Evolutionary conservation across 345 rosid genomes (phyloP).

Genomic region (Moricandia arvensis): DNA sequence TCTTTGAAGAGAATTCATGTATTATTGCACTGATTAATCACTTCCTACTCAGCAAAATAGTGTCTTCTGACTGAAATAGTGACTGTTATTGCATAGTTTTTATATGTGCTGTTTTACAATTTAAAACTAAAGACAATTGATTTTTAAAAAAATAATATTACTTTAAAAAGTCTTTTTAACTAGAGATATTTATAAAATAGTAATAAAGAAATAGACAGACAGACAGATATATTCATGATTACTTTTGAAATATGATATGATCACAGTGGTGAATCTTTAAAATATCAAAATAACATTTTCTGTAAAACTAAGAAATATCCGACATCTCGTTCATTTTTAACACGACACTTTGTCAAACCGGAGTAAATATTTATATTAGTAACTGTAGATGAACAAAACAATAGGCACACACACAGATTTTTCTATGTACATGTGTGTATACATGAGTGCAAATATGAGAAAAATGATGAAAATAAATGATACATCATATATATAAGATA

Average conservation of each 20-base stretch:
- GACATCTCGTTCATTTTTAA: neutral
- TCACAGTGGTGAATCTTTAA: neutral
- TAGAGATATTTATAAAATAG: neutral
- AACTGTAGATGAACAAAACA: conserved; percentile 2
- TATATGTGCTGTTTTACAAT: neutral
- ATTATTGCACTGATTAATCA: neutral
- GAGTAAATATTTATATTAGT: neutral
- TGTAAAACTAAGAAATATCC: neutral
- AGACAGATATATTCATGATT: neutral
- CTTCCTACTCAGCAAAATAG: neutral
- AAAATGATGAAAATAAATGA: conserved; percentile 20
- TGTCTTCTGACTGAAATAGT: neutral
- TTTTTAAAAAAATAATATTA: neutral
- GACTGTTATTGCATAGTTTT: neutral
- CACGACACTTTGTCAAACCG: neutral
- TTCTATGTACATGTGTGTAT: neutral
- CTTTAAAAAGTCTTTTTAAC: neutral
- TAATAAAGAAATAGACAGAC: neutral
- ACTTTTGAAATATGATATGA: neutral
- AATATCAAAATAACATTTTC: neutral
- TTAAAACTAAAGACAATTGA: neutral
- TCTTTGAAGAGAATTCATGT: neutral
- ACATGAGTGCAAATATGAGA: neutral
- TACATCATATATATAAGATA: conserved; percentile 12
- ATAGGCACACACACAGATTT: neutral